A percentile compares a stretch with the other conserved stretches of the same genome.
These are phyloP conservation scores for Malus domestica DNA, from an alignment of 306 rosid species.

Conservation along the genomic window ASM211411v1 NC_041803.1:14553501-14554000, in stretches of 20 bases:
- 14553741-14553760: not conserved
- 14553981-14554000: constrained; percentile 8
- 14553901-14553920: constrained; percentile 76
- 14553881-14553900: constrained; percentile 75
- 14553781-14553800: constrained; percentile 86
- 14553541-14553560: constrained; percentile 86
- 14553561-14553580: constrained; percentile 97
- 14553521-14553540: constrained; percentile 76
- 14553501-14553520: constrained; percentile 73
- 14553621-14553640: not conserved
- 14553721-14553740: not conserved
- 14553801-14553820: constrained; percentile 92
- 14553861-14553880: constrained; percentile 97
- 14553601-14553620: constrained; percentile 12
- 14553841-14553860: constrained; percentile 92
- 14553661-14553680: not conserved
- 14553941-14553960: not conserved
- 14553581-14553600: constrained; percentile 65
- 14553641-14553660: not conserved
- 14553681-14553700: not conserved
- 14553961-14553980: not conserved
- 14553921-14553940: constrained; percentile 16
- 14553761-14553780: constrained; percentile 33
- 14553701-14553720: not conserved
- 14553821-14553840: constrained; percentile 86